Conservation (phyloP, 2,329 filamentous ascomycete species). For the Paecilomyces dactylethromorphus region DNA sequence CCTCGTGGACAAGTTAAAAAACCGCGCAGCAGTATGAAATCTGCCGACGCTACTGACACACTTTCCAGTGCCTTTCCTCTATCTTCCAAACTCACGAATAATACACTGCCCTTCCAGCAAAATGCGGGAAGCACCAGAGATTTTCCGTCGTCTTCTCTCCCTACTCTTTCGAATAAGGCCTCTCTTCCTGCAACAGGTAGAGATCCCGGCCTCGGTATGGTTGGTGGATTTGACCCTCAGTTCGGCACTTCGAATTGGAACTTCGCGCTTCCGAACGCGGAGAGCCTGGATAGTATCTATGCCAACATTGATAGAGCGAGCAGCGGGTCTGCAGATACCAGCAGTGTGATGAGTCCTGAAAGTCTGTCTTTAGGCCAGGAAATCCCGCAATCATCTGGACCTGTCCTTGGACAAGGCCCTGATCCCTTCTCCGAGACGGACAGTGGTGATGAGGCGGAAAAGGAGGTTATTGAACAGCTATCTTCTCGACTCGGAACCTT, state of each 20-base stretch:
- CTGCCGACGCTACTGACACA: neutral
- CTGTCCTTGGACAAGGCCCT: slow-evolving; percentile 14
- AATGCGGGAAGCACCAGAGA: neutral
- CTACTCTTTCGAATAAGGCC: neutral
- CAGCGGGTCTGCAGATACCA: slow-evolving; percentile 13
- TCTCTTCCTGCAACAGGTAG: neutral
- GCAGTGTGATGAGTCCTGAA: slow-evolving; percentile 14
- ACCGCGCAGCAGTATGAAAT: neutral
- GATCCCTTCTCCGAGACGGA: slow-evolving; percentile 23
- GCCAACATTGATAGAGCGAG: slow-evolving; percentile 20
- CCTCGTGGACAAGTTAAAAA: slow-evolving; percentile 16
- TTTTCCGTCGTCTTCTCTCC: neutral
- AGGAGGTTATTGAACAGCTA: slow-evolving; percentile 37
- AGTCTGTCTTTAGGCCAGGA: slow-evolving; percentile 19
- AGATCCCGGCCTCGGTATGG: slow-evolving; percentile 16
- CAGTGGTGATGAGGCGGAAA: slow-evolving; percentile 31
- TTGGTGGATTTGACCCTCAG: slow-evolving; percentile 11
- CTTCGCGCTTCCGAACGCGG: slow-evolving; percentile 30
- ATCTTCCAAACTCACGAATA: neutral
- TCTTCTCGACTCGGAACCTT: slow-evolving; percentile 39
- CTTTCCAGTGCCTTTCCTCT: neutral
- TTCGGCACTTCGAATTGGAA: slow-evolving; percentile 23
- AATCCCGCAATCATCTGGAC: slow-evolving; percentile 19
- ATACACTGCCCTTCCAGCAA: neutral
- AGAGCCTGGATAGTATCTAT: slow-evolving; percentile 28